These are phyloP conservation scores for Cryphonectria parasitica DNA, from an alignment of 2,329 filamentous ascomycete species.

Conservation along the genomic window DNA sequence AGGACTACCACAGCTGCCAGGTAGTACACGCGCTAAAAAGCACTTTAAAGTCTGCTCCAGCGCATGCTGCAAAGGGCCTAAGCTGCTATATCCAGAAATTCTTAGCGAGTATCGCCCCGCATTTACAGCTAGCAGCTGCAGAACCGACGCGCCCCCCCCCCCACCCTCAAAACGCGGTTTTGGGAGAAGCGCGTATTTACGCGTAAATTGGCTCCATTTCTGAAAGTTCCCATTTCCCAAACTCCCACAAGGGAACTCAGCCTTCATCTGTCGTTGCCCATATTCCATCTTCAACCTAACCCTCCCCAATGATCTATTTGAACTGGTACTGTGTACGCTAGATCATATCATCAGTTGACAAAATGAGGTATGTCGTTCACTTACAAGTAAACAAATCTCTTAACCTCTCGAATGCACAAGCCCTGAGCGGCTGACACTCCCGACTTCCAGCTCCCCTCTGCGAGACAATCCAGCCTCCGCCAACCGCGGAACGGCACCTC, in stretches of 20 bases:
- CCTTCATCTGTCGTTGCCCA: not conserved
- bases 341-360: constrained; percentile 4
- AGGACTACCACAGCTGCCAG: not conserved
- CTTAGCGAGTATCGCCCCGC: not conserved
- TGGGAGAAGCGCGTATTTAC: constrained; percentile 9
- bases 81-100: not conserved
- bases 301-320: not conserved
- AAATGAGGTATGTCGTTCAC: constrained; percentile 27
- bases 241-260: constrained; percentile 1
- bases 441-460: constrained; percentile 71
- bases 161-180: not conserved
- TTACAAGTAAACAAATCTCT: too few species aligned
- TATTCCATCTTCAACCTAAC: constrained; percentile 6
- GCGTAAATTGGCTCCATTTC: constrained; percentile 23
- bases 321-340: not conserved
- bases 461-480: constrained; percentile 80
- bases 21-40: not conserved
- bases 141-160: not conserved
- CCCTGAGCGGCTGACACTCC: constrained; percentile 31
- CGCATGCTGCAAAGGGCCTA: not conserved
- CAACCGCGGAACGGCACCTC: constrained; percentile 69
- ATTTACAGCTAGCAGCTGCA: not conserved
- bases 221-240: constrained; percentile 4
- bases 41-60: not conserved
- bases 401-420: not conserved